A percentile compares a stretch with the other conserved stretches of the same genome.
These are phyloP conservation scores for Cryphonectria radicalis DNA, from an alignment of 2,329 filamentous ascomycete genomes.

Conservation along the genomic window DNA sequence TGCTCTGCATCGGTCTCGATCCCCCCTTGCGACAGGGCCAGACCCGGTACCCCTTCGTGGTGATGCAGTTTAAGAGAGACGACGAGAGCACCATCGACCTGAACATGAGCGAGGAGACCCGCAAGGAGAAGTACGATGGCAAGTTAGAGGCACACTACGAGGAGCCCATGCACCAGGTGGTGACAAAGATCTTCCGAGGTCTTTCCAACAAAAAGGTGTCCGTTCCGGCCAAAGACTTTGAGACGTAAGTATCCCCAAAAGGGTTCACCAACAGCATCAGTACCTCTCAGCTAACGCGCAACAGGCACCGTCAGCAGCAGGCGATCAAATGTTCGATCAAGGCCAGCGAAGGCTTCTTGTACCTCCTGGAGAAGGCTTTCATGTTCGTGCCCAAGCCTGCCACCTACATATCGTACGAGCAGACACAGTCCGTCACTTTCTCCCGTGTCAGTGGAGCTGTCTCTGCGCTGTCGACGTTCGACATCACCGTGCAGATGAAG, in stretches of 20 bases:
- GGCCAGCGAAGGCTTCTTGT: slow-evolving; percentile 95
- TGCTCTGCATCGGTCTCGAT: slow-evolving; percentile 93
- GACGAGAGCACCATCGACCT: slow-evolving; percentile 96
- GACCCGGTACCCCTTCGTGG: slow-evolving; percentile 95
- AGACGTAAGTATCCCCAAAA: slow-evolving; percentile 58
- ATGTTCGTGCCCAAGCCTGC: slow-evolving; percentile 99
- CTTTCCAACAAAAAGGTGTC: slow-evolving; percentile 94
- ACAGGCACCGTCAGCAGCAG: slow-evolving; percentile 84
- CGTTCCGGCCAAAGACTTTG: slow-evolving; percentile 91
- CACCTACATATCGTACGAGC: slow-evolving; percentile 95
- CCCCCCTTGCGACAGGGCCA: slow-evolving; percentile 95
- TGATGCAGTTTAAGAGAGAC: slow-evolving; percentile 98
- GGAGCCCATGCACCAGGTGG: slow-evolving; percentile 88
- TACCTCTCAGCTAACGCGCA: slow-evolving; percentile 17
- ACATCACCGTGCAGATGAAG: slow-evolving; percentile 93
- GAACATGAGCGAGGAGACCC: slow-evolving; percentile 89
- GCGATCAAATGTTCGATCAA: slow-evolving; percentile 99
- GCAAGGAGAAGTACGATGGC: slow-evolving; percentile 85
- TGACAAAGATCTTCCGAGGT: slow-evolving; percentile 93
- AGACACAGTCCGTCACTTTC: slow-evolving; percentile 89
- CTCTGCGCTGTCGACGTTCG: slow-evolving; percentile 92
- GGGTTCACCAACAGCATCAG: neutral
- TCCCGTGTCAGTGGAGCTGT: slow-evolving; percentile 93
- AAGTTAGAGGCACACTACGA: slow-evolving; percentile 90
- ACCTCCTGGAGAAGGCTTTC: slow-evolving; percentile 96